Evolutionary conservation across 768 basidiomycete species (phyloP).

Genomic region (Auriculariales sp.): DNA sequence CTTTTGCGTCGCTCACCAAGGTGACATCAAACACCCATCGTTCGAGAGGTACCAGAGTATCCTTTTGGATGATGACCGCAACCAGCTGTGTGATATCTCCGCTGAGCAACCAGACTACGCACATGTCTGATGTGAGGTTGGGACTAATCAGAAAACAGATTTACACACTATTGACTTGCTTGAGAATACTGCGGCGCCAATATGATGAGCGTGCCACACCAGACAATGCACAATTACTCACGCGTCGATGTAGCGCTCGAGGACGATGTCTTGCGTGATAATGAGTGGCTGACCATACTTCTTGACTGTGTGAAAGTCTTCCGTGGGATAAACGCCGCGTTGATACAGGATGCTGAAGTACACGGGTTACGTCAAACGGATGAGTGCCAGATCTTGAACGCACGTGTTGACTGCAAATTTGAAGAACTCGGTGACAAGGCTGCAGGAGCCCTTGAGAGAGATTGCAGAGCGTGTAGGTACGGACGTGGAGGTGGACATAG

Average conservation of each 20-base stretch:
- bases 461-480: slow-evolving; percentile 49
- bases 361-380: slow-evolving; percentile 7
- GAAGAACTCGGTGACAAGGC: slow-evolving; percentile 95
- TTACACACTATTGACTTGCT: slow-evolving; percentile 77
- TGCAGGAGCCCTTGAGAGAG: slow-evolving; percentile 88
- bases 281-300: slow-evolving; percentile 96
- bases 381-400: slow-evolving; percentile 16
- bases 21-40: slow-evolving; percentile 98
- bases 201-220: slow-evolving; percentile 4
- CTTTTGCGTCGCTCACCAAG: slow-evolving; percentile 45
- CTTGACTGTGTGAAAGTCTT: slow-evolving; percentile 99
- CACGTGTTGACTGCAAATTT: slow-evolving; percentile 98
- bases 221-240: slow-evolving; percentile 15
- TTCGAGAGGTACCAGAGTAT: slow-evolving; percentile 81
- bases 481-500: slow-evolving; percentile 4
- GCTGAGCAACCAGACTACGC: slow-evolving; percentile 80
- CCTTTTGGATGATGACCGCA: slow-evolving; percentile 90
- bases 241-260: slow-evolving; percentile 89
- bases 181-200: slow-evolving; percentile 50
- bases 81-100: slow-evolving; percentile 90
- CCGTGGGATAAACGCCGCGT: slow-evolving; percentile 90
- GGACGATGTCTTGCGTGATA: slow-evolving; percentile 81
- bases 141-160: not conserved
- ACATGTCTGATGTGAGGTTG: not conserved
- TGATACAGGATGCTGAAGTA: slow-evolving; percentile 78